Base-by-base conservation (phyloP, 768 basidiomycete genomes). In the Neoboletus magnificus region DNA sequence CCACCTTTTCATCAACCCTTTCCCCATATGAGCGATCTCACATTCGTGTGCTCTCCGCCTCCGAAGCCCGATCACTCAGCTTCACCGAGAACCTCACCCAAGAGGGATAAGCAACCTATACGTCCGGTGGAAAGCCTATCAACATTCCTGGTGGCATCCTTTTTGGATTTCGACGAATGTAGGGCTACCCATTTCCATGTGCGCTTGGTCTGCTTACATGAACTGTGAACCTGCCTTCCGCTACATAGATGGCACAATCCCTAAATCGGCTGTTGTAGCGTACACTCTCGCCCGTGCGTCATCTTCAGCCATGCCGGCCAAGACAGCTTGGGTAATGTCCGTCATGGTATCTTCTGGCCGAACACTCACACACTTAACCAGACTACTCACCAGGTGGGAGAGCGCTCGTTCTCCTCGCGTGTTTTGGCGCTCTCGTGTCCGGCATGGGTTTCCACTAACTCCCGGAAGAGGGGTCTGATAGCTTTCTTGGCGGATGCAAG, bases 141-240 rank as follows among this genome's bases (percentile, higher is more conserved):
- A 39, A 67, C 82, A 11, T 82, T 79, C 60, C 67, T 90, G 7
- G 74, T 79, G 11, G 75, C 78, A 22, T 79, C 75, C 48, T 82
- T 77, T 56, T 67, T 86, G n/a, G 79, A 88, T 55, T 83, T 85
- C 46, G 78, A 77, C 45, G 79, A 85, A 56, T 85, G 87, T 89
- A 67, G 58, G 81, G 58, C 35, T 36, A 52, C 33, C 27, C 45
- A 54, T 20, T 50, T 51, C 6, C 27, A 42, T 30, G 23, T 13
- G 32, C 29, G 18, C 36, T 45, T 43, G 16, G 32, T 25, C 32
- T 11, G 33, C 40, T 52, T 29, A 56, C 40, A 51, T 52, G 23
- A 30, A 29, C 46, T 16, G 39, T 54, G 45, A 77, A 77, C 74
- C 57, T 56, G 63, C 16, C 70, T 75, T 13, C 77, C 77, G 4